Conservation (phyloP, 352 stramenopile species). For the Globisporangium apiculatum region DNA sequence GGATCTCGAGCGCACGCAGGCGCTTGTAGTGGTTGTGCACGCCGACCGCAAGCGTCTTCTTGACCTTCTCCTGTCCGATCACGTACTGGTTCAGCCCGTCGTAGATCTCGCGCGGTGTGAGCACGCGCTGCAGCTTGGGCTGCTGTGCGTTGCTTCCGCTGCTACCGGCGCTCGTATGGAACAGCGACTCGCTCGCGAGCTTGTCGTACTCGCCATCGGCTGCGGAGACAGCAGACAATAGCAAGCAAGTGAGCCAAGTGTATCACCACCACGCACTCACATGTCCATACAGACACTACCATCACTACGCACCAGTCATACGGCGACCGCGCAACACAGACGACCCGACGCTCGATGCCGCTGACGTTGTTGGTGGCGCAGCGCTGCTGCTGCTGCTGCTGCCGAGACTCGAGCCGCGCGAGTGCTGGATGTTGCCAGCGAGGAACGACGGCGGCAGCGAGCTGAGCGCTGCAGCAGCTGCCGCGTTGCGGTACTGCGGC, state of each 20-base stretch:
- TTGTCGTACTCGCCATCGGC: slow-evolving; percentile 69
- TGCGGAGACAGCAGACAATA: too few relatives aligned
- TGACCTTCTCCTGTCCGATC: slow-evolving; percentile 96
- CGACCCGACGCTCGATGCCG: slow-evolving; percentile 1
- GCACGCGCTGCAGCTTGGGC: slow-evolving; percentile 32
- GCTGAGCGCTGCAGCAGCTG: slow-evolving; percentile 52
- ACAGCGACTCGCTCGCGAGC: slow-evolving; percentile 49
- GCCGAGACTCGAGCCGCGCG: slow-evolving; percentile 29
- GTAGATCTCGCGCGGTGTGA: slow-evolving; percentile 93
- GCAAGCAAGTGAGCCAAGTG: too few relatives aligned
- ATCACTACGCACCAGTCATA: slow-evolving; percentile 27
- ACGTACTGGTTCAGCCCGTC: slow-evolving; percentile 95
- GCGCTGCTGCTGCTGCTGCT: slow-evolving; percentile 7
- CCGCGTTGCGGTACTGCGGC: slow-evolving; percentile 53
- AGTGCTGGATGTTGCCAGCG: slow-evolving; percentile 37
- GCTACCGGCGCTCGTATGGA: slow-evolving; percentile 10
- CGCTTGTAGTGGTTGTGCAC: slow-evolving; percentile 99
- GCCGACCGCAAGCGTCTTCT: slow-evolving; percentile 93
- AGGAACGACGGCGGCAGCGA: slow-evolving; percentile 58
- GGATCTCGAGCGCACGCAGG: slow-evolving; percentile 64
- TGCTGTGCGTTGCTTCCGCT: slow-evolving; percentile 11
- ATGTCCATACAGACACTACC: too few relatives aligned
- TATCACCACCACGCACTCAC: too few relatives aligned
- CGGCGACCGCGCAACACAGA: slow-evolving; percentile 18
- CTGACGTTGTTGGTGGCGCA: slow-evolving; percentile 2